Conservation (phyloP, 2,329 filamentous ascomycete species). For the Metarhizium guizhouense region DNA sequence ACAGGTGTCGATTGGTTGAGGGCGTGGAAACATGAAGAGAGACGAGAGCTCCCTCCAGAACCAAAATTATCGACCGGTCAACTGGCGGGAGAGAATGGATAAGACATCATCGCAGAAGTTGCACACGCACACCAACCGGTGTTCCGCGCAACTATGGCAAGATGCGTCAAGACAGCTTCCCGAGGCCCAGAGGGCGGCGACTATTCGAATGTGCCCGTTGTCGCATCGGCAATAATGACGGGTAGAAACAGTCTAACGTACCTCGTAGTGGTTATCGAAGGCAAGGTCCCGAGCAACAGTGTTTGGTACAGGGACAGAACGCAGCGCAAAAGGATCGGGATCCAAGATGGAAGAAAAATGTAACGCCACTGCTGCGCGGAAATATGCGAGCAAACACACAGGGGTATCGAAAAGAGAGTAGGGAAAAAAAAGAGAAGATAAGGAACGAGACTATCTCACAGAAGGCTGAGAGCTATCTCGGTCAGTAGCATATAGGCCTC, state of each 20-base stretch:
- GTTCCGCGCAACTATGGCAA: not conserved
- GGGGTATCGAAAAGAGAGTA: slow-evolving; percentile 9
- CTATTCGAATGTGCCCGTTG: not conserved
- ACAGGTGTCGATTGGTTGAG: not conserved
- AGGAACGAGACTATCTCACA: slow-evolving; percentile 3
- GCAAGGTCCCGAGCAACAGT: not conserved
- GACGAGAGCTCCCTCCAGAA: not conserved
- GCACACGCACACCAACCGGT: not conserved
- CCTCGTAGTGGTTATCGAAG: not conserved
- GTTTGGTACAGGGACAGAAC: not conserved
- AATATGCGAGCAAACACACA: slow-evolving; percentile 9
- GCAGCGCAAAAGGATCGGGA: slow-evolving; percentile 2
- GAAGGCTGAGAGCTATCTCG: not conserved
- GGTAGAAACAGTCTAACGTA: not conserved
- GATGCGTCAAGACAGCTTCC: not conserved
- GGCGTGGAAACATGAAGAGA: not conserved
- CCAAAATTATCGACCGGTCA: not conserved
- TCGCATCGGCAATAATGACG: not conserved
- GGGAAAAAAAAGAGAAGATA: not conserved
- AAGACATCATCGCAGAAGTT: not conserved
- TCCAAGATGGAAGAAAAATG: slow-evolving; percentile 4
- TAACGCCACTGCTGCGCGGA: slow-evolving; percentile 9
- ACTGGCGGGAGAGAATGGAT: not conserved
- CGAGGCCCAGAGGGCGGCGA: not conserved
- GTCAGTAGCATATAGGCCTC: slow-evolving; percentile 3